Evolutionary conservation across 768 basidiomycete species (phyloP).

Genomic region (Mycena latifolia): DNA sequence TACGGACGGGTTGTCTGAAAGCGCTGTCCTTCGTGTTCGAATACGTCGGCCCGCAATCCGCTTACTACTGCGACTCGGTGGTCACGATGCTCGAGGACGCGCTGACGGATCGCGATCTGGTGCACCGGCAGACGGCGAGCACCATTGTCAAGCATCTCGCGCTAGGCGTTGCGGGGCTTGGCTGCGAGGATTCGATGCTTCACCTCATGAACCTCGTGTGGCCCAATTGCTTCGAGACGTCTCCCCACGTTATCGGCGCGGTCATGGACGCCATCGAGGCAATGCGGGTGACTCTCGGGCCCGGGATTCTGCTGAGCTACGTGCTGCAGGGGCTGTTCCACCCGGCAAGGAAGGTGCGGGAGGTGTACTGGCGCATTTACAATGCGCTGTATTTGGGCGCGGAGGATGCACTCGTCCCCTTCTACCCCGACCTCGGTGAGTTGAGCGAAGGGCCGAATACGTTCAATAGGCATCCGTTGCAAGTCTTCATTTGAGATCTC

Average conservation of each 20-base stretch:
- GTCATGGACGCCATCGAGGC: constrained; percentile 99
- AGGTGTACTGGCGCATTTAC: constrained; percentile 98
- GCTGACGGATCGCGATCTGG: constrained; percentile 96
- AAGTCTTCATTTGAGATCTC: constrained; percentile 77
- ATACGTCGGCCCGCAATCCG: constrained; percentile 97
- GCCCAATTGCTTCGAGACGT: constrained; percentile 99
- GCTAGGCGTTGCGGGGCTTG: constrained; percentile 95
- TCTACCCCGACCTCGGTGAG: constrained; percentile 93
- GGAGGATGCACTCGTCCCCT: constrained; percentile 92
- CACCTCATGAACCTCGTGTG: constrained; percentile 98
- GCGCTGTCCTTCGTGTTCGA: constrained; percentile 99
- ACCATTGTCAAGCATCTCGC: constrained; percentile 99
- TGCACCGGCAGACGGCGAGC: constrained; percentile 97
- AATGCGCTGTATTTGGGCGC: constrained; percentile 95
- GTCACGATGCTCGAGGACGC: constrained; percentile 99
- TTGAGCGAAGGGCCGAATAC: constrained; percentile 92
- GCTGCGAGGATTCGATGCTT: constrained; percentile 97
- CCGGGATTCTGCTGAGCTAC: constrained; percentile 92
- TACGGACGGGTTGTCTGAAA: constrained; percentile 98
- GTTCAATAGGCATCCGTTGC: constrained; percentile 87
- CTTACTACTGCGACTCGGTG: constrained; percentile 96
- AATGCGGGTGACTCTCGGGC: constrained; percentile 96
- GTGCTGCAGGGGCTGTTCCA: constrained; percentile 97
- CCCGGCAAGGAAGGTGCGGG: constrained; percentile 95
- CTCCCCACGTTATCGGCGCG: constrained; percentile 97